Evolutionary conservation across 768 basidiomycete genomes (phyloP), one percentile per base, ranked within the genome.

Genomic region (Erythrobasidium yunnanense): DNA sequence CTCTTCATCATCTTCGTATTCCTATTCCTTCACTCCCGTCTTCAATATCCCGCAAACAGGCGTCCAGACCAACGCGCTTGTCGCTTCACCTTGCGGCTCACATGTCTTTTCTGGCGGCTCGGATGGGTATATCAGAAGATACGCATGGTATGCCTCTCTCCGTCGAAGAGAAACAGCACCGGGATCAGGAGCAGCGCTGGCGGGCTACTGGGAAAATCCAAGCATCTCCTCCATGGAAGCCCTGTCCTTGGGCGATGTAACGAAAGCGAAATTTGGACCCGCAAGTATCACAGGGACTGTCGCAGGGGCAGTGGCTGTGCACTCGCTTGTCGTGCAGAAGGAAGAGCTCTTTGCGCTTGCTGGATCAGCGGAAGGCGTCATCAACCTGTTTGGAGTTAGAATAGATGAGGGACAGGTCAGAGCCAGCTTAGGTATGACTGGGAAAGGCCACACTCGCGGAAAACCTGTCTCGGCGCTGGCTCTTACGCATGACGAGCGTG

Each of bases 301-400:
- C 20, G 70, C 56, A 22, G 68, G 56, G 22, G 52, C 66, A 17
- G 66, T 57, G 13, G 85, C 93, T 8, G 89, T 95, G 18, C 90
- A 91, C 76, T 92, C 90, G 73, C 80, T 99, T 74, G 84, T 84
- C 7, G 85, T 91, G 80, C 91, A 97, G 62, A 85, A 86, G 2
- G 91, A 97, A 75, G 95, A 88, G 13, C 78, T 99, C 7, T 99
- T 91, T 90, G 81, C 86, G 18, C 79, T 96, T 65, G 85, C 87
- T 23, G 95, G 95, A 15, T 87, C 86, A 34, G 82, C 88, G 71
- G 91, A 82, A 70, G 95, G 93, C n/a, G 81, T 85, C 70, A 87
- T 99, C 74, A 91, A 91, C 75, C 80, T 99, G 22, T 91, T 87
- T 74, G 95, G 91, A 1, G 81, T 95, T 20, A 84, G 93, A 30